These are phyloP conservation scores for Rhodofomes roseus DNA, from an alignment of 1,284 basidiomycete genomes.

Conservation along the genomic window DNA sequence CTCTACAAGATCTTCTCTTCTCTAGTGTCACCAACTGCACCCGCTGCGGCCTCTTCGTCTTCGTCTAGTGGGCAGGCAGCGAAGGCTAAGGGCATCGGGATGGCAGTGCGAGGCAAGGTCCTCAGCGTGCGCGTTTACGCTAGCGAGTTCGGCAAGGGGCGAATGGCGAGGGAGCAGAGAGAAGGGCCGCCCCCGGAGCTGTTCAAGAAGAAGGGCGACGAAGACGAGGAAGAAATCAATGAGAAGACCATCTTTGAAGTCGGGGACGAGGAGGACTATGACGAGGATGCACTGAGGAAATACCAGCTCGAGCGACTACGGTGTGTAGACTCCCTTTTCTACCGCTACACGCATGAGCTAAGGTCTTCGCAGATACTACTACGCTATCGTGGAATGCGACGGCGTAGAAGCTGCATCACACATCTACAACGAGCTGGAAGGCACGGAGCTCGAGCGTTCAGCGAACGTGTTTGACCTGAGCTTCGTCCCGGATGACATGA, in stretches of 20 bases:
- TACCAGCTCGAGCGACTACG: slow-evolving; percentile 94
- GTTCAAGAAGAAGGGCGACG: slow-evolving; percentile 57
- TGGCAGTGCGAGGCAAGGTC: slow-evolving; percentile 54
- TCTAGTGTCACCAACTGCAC: slow-evolving; percentile 63
- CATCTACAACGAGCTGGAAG: slow-evolving; percentile 86
- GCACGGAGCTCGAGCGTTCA: slow-evolving; percentile 94
- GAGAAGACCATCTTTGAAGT: slow-evolving; percentile 67
- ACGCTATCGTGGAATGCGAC: slow-evolving; percentile 93
- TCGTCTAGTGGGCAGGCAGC: slow-evolving; percentile 14
- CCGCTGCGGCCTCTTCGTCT: slow-evolving; percentile 30
- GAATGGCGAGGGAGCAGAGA: slow-evolving; percentile 84
- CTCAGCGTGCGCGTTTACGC: slow-evolving; percentile 84
- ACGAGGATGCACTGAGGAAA: slow-evolving; percentile 85
- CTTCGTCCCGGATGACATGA: slow-evolving; percentile 92
- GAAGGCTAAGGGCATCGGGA: slow-evolving; percentile 20
- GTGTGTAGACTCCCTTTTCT: slow-evolving; percentile 40
- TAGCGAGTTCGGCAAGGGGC: slow-evolving; percentile 89
- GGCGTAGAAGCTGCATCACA: slow-evolving; percentile 75
- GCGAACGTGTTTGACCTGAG: slow-evolving; percentile 96
- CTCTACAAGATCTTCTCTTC: slow-evolving; percentile 94
- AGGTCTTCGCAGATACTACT: slow-evolving; percentile 75
- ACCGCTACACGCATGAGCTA: slow-evolving; percentile 7
- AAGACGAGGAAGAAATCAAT: slow-evolving; percentile 52
- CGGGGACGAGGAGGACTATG: slow-evolving; percentile 69
- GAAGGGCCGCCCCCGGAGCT: slow-evolving; percentile 90